Percentiles rank a stretch among this genome's conserved stretches.
phyloP scores from a whole-genome alignment of 805 yeast species.

The Spencermartinsiella europaea region DNA sequence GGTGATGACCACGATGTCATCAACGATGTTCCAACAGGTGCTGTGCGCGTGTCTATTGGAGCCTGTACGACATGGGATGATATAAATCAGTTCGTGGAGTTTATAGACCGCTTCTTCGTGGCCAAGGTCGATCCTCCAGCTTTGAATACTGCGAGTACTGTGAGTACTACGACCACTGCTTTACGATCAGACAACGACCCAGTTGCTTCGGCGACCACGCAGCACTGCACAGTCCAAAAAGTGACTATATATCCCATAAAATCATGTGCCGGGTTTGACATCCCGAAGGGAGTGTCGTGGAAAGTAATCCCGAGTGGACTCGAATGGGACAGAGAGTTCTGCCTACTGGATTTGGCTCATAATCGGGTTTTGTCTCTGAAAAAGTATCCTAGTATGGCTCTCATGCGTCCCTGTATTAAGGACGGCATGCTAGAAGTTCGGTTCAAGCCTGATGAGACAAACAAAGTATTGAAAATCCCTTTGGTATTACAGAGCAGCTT shows the following conservation, averaged over 20 bases:
- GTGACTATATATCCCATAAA: constrained; percentile 40
- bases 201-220: neutral
- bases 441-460: constrained; percentile 8
- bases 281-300: constrained; percentile 30
- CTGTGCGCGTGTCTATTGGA: constrained; percentile 39
- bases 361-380: constrained; percentile 33
- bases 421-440: constrained; percentile 12
- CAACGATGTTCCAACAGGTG: constrained; percentile 38
- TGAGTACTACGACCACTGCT: neutral
- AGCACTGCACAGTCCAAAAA: constrained; percentile 17
- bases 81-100: constrained; percentile 29
- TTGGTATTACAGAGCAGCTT: neutral
- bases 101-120: constrained; percentile 23
- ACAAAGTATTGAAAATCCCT: neutral
- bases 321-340: constrained; percentile 38
- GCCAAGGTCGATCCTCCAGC: neutral
- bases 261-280: constrained; percentile 36
- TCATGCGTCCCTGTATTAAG: constrained; percentile 31
- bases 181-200: neutral
- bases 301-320: constrained; percentile 31
- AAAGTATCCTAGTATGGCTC: constrained; percentile 33
- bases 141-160: neutral
- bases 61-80: constrained; percentile 35
- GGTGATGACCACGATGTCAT: constrained; percentile 40
- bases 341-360: constrained; percentile 30